These are phyloP conservation scores for Lactarius evosmus DNA, from an alignment of 768 basidiomycete genomes.

Conservation along the genomic window DNA sequence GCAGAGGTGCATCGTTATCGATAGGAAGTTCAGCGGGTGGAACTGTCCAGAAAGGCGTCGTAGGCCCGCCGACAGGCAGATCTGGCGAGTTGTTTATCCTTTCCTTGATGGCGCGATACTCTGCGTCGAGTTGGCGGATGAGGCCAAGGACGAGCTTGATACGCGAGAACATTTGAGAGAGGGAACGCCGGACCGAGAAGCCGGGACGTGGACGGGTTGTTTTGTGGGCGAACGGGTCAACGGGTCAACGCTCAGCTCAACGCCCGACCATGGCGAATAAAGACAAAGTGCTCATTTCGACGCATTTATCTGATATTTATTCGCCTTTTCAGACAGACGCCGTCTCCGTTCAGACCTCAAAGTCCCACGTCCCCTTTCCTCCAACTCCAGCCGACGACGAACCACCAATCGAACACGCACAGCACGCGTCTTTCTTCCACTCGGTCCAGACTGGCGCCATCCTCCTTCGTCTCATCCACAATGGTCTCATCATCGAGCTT, in stretches of 20 bases:
- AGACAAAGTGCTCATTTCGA: slow-evolving; percentile 33
- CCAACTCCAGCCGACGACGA: slow-evolving; percentile 39
- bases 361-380: slow-evolving; percentile 51
- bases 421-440: slow-evolving; percentile 55
- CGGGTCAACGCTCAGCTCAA: not conserved
- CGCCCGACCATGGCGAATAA: not conserved
- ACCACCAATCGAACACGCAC: slow-evolving; percentile 70
- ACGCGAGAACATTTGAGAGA: slow-evolving; percentile 4
- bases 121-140: slow-evolving; percentile 8
- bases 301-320: slow-evolving; percentile 64
- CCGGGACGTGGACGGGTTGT: not conserved
- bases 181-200: not conserved
- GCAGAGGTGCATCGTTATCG: slow-evolving; percentile 33
- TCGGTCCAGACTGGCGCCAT: slow-evolving; percentile 59
- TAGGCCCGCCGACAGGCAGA: slow-evolving; percentile 53
- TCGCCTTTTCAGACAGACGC: slow-evolving; percentile 49
- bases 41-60: slow-evolving; percentile 60
- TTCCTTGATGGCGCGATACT: slow-evolving; percentile 20
- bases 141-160: slow-evolving; percentile 3
- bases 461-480: slow-evolving; percentile 71
- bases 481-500: slow-evolving; percentile 71
- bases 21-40: slow-evolving; percentile 49
- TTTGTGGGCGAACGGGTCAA: not conserved
- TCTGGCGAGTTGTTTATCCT: slow-evolving; percentile 46
- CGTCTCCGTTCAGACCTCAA: slow-evolving; percentile 56